These are phyloP conservation scores for Tetrapisispora nanseiensis DNA, from an alignment of 805 yeast species.

Conservation along the genomic window DNA sequence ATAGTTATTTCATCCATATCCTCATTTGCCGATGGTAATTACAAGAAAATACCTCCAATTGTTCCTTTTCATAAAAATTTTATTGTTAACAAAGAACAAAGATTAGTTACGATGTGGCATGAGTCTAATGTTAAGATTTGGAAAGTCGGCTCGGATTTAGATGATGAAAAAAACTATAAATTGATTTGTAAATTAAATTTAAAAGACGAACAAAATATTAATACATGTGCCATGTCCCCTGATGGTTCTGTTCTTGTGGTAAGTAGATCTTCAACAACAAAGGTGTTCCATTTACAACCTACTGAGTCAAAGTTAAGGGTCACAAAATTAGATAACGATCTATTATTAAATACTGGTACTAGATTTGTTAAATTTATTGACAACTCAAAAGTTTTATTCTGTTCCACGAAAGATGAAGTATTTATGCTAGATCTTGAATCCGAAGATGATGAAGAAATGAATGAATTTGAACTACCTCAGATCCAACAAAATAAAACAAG, in stretches of 20 bases:
- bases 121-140: conserved; percentile 77
- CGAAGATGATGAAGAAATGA: conserved; percentile 31
- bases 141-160: conserved; percentile 38
- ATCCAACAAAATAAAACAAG: conserved; percentile 26
- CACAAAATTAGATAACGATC: conserved; percentile 38
- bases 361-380: conserved; percentile 41
- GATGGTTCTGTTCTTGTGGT: conserved; percentile 62
- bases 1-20: conserved; percentile 53
- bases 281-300: conserved; percentile 53
- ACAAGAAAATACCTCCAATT: conserved; percentile 54
- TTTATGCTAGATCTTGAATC: conserved; percentile 35
- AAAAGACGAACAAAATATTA: conserved; percentile 71
- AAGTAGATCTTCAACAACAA: conserved; percentile 57
- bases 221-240: conserved; percentile 54
- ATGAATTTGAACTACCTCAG: conserved; percentile 34
- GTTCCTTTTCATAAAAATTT: conserved; percentile 49
- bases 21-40: conserved; percentile 60
- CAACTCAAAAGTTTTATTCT: conserved; percentile 38
- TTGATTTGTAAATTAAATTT: conserved; percentile 56
- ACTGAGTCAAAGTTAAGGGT: conserved; percentile 35
- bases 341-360: conserved; percentile 42
- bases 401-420: conserved; percentile 55
- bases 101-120: conserved; percentile 65
- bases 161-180: conserved; percentile 29
- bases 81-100: conserved; percentile 36